A percentile compares a stretch with the other conserved stretches of the same genome.
These are phyloP conservation scores for Fusarium tuaranense DNA, from an alignment of 2,329 filamentous ascomycete species.

Conservation along the genomic window DNA sequence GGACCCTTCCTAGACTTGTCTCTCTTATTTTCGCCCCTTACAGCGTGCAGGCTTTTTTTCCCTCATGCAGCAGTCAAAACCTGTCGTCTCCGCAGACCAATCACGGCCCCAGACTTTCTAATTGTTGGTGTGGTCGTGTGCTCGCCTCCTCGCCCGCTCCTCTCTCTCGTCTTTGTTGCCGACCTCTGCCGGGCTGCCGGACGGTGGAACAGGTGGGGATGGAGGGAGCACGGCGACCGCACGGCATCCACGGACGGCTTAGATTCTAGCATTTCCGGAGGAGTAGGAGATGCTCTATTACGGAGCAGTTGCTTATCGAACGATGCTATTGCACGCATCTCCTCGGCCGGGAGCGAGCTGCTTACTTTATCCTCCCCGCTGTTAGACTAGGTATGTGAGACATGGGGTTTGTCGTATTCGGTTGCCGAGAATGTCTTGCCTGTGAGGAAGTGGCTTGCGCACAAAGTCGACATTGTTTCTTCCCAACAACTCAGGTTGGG, in stretches of 20 bases:
- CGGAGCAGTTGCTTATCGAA: slow-evolving; percentile 8
- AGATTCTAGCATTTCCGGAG: slow-evolving; percentile 16
- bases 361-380: background rate
- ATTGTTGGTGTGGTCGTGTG: slow-evolving; percentile 32
- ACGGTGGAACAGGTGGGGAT: slow-evolving; percentile 27
- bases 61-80: slow-evolving; percentile 13
- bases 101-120: slow-evolving; percentile 43
- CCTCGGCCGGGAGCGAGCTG: slow-evolving; percentile 13
- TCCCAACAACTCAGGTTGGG: background rate
- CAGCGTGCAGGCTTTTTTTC: background rate
- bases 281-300: slow-evolving; percentile 2
- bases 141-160: background rate
- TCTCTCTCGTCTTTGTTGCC: slow-evolving; percentile 17
- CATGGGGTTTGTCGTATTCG: slow-evolving; percentile 8
- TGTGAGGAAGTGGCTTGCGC: background rate
- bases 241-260: background rate
- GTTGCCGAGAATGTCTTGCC: background rate
- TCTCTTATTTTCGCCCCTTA: background rate
- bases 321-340: slow-evolving; percentile 12
- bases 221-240: background rate
- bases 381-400: background rate
- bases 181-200: slow-evolving; percentile 20
- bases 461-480: background rate
- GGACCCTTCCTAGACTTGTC: background rate
- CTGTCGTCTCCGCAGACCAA: slow-evolving; percentile 37